Conservation (phyloP, 2,329 filamentous ascomycete species). For the Alternaria longipes region DNA sequence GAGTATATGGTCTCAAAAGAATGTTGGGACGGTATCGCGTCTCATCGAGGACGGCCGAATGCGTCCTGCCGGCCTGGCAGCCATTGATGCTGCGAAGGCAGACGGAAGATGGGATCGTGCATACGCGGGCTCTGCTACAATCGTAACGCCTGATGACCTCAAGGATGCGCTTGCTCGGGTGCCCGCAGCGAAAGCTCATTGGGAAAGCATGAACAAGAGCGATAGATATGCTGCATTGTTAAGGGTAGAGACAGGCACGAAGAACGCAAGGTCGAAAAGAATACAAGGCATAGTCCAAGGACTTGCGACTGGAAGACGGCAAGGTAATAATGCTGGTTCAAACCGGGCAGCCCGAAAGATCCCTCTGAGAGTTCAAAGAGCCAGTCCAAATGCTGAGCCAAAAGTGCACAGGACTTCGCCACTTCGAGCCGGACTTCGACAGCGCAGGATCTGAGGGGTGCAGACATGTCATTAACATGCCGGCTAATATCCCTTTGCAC, state of each 20-base stretch:
- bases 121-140: constrained; percentile 61
- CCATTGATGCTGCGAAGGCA: constrained; percentile 64
- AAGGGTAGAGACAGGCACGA: constrained; percentile 55
- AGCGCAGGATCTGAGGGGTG: neutral
- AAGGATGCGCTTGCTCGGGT: constrained; percentile 53
- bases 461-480: neutral
- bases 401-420: neutral
- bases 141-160: constrained; percentile 62
- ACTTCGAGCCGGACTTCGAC: neutral
- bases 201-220: constrained; percentile 56
- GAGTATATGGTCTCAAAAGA: constrained; percentile 68
- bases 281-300: constrained; percentile 55
- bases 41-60: constrained; percentile 61
- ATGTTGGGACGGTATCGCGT: constrained; percentile 61
- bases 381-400: neutral
- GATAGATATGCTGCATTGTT: constrained; percentile 60
- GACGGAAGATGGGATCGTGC: constrained; percentile 69
- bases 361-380: neutral
- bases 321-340: neutral
- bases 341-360: neutral
- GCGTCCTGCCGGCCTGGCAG: constrained; percentile 58
- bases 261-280: constrained; percentile 43
- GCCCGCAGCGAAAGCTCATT: constrained; percentile 52
- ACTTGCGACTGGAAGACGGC: constrained; percentile 13
- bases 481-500: neutral